Evolutionary conservation across 345 rosid genomes (phyloP), one percentile per base, ranked within the genome.

Genomic region (Odontarrhena argentea): DNA sequence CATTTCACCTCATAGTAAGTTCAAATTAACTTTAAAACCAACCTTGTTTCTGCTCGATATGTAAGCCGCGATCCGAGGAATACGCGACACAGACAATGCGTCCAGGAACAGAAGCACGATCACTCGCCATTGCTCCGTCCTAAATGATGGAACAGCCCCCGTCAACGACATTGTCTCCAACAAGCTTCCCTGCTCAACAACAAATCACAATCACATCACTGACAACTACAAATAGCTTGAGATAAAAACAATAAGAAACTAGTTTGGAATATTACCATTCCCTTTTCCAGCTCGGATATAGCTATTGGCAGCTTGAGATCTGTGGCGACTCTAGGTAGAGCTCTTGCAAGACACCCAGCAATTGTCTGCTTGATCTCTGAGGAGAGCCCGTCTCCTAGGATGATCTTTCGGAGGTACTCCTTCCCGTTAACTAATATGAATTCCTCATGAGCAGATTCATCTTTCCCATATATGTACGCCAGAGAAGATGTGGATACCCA

Each of bases 401-500:
- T 60, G 58, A 78, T 56, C 82, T 74, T 91, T 51, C 32, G 67
- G 0, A 89, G 87, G 71, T 88, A 94, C 74, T 79, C 83, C 69
- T 82, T 85, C 64, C 89, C 95, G 62, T 88, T 84, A 67, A 87
- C 83, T 25, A 60, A 69, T 62, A 78, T 35, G 74, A 86, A 91
- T 24, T 87, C 89, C 75, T 86, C 99, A 60, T 81, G 79, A 73
- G 69, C 73, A 67, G 80, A 81, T 63, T 83, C 96, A 60, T 94
- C 99, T 78, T 81, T 82, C 47, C 96, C 91, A 57, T 91, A 91
- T 65, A 88, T 84, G 74, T 82, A 88, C 44, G 96, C 97, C 79
- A 94, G 77, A 26, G 92, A 85, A 65, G 96, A 88, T 32, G 97
- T 81, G n/a, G 96, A 85, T 67, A 84, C 77, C 99, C 99, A 94